phyloP scores from a whole-genome alignment of 768 basidiomycete species.

The Russula vinacea region DNA sequence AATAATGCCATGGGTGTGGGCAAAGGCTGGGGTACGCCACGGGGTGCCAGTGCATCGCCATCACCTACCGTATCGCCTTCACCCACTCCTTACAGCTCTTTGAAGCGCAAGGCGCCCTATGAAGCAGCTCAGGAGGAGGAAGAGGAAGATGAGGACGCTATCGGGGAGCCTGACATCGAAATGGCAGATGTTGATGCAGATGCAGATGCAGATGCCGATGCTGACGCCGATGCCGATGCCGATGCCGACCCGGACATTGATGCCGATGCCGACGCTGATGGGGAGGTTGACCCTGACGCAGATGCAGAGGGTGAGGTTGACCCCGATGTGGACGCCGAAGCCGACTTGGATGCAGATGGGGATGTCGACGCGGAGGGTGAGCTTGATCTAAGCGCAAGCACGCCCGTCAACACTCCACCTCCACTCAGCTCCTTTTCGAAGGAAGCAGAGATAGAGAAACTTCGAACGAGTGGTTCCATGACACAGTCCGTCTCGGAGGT shows the following conservation, averaged over 20 bases:
- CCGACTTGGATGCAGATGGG: constrained; percentile 50
- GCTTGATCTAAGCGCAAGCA: constrained; percentile 57
- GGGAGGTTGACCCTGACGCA: constrained; percentile 36
- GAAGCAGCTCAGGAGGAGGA: constrained; percentile 64
- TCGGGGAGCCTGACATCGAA: constrained; percentile 27
- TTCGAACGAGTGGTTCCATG: constrained; percentile 97
- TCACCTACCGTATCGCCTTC: constrained; percentile 48
- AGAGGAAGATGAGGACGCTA: constrained; percentile 47
- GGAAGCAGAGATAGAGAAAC: constrained; percentile 97
- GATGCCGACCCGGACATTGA: constrained; percentile 33
- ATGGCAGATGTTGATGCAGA: constrained; percentile 61
- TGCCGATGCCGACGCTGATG: constrained; percentile 24
- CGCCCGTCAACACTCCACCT: constrained; percentile 49
- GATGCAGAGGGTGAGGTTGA: constrained; percentile 58
- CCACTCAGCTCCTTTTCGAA: constrained; percentile 78
- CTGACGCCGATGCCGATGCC: constrained; percentile 40
- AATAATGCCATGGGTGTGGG: constrained; percentile 34
- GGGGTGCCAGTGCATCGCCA: constrained; percentile 32
- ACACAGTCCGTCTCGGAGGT: constrained; percentile 98
- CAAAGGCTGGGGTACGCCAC: constrained; percentile 31
- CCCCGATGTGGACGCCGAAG: constrained; percentile 45
- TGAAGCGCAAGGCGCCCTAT: constrained; percentile 67
- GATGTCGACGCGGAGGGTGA: constrained; percentile 72
- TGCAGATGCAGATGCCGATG: constrained; percentile 44
- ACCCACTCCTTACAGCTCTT: constrained; percentile 50